These are phyloP conservation scores for Neonectria faginata DNA, from an alignment of 2,329 filamentous ascomycete genomes.

Conservation along the genomic window DNA sequence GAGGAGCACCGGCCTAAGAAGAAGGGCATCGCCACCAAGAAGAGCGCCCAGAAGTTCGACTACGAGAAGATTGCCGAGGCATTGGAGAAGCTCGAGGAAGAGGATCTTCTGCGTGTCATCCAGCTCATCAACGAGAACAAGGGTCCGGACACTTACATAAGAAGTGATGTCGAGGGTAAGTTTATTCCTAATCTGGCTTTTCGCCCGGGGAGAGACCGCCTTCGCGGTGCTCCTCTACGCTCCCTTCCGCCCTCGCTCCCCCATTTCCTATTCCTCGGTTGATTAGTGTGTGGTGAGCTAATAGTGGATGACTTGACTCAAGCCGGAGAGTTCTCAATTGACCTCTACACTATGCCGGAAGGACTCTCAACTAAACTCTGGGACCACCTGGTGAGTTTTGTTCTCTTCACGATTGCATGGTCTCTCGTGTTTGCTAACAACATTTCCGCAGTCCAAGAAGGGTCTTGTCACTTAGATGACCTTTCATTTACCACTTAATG, in stretches of 20 bases:
- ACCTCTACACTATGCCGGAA: slow-evolving; percentile 97
- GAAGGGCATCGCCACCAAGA: slow-evolving; percentile 75
- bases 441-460: slow-evolving; percentile 53
- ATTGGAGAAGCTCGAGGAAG: slow-evolving; percentile 88
- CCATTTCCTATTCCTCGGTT: slow-evolving; percentile 44
- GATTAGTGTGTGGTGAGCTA: slow-evolving; percentile 49
- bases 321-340: slow-evolving; percentile 97
- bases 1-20: slow-evolving; percentile 72
- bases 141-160: slow-evolving; percentile 91
- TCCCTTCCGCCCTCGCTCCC: neutral
- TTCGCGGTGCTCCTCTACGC: neutral
- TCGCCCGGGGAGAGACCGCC: slow-evolving; percentile 6
- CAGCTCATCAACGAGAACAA: slow-evolving; percentile 99
- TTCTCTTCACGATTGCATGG: neutral
- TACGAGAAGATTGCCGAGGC: slow-evolving; percentile 98
- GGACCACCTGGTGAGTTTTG: slow-evolving; percentile 76
- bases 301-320: slow-evolving; percentile 52
- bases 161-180: slow-evolving; percentile 96
- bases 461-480: slow-evolving; percentile 52
- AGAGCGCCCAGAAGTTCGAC: slow-evolving; percentile 80
- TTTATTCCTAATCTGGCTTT: slow-evolving; percentile 40
- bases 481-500: slow-evolving; percentile 32
- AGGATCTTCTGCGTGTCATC: slow-evolving; percentile 93
- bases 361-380: slow-evolving; percentile 91
- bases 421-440: slow-evolving; percentile 16